Conservation (phyloP, 2,329 filamentous ascomycete genomes). For the Alternaria viburni region DNA sequence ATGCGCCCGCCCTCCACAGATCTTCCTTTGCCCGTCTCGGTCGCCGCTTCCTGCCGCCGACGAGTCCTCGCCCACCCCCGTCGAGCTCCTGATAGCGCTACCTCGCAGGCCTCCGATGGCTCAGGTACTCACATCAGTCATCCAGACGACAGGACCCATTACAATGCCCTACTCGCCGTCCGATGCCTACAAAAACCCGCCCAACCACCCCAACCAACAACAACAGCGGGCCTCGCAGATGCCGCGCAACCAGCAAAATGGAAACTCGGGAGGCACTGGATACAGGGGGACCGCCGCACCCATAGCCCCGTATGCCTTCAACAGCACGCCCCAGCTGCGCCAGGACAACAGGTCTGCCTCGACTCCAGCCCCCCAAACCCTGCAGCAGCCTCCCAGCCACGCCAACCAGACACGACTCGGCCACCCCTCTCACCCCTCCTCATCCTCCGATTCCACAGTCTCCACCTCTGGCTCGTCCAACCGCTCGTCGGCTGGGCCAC, state of each 20-base stretch:
- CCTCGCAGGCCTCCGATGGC: slow-evolving; percentile 46
- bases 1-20: slow-evolving; percentile 22
- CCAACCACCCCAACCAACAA: slow-evolving; percentile 45
- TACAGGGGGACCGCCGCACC: slow-evolving; percentile 54
- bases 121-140: slow-evolving; percentile 56
- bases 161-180: slow-evolving; percentile 59
- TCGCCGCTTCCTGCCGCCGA: slow-evolving; percentile 21
- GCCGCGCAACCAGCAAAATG: slow-evolving; percentile 53
- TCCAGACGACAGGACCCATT: slow-evolving; percentile 55
- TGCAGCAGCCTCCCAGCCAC: slow-evolving; percentile 36
- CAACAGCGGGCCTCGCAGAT: slow-evolving; percentile 51
- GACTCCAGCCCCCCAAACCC: slow-evolving; percentile 55
- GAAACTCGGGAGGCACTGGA: slow-evolving; percentile 45
- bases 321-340: slow-evolving; percentile 60
- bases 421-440: slow-evolving; percentile 49
- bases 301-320: slow-evolving; percentile 59
- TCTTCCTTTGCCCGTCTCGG: slow-evolving; percentile 18
- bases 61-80: slow-evolving; percentile 22
- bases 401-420: slow-evolving; percentile 37
- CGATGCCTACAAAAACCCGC: slow-evolving; percentile 54
- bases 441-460: slow-evolving; percentile 51
- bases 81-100: slow-evolving; percentile 26
- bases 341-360: slow-evolving; percentile 63
- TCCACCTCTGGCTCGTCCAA: slow-evolving; percentile 59
- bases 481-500: slow-evolving; percentile 49